phyloP scores from a whole-genome alignment of 495 filamentous ascomycete species.

The Penicillium salamii region DNA sequence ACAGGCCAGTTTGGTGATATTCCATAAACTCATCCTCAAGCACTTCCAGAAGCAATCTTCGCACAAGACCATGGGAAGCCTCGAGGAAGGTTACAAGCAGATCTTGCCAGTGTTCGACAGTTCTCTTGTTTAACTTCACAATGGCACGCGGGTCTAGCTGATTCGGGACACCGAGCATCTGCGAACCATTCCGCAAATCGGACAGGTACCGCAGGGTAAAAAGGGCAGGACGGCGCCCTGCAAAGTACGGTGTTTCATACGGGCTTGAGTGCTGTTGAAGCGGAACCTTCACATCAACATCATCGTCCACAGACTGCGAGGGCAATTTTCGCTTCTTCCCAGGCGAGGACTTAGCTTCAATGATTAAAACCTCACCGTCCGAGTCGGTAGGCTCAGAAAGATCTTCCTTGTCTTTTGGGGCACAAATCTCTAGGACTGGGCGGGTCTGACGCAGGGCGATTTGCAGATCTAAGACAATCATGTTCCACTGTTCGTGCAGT shows the following conservation, averaged over 20 bases:
- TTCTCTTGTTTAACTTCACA: conserved; percentile 36
- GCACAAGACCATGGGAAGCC: conserved; percentile 26
- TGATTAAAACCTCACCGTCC: conserved; percentile 25
- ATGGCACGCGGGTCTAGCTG: conserved; percentile 42
- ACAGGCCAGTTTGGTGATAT: conserved; percentile 37
- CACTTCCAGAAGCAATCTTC: conserved; percentile 26
- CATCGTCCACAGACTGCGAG: too few species aligned
- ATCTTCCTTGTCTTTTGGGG: conserved; percentile 1
- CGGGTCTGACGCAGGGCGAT: conserved; percentile 29
- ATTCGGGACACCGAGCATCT: conserved; percentile 35
- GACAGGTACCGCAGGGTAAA: conserved; percentile 35
- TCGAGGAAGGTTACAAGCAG: conserved; percentile 31
- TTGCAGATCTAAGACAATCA: conserved; percentile 37
- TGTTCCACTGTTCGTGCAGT: conserved; percentile 37
- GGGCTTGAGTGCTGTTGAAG: too few species aligned
- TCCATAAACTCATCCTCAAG: conserved; percentile 32
- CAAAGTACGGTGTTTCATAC: neutral
- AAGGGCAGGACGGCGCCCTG: neutral
- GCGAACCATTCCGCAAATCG: conserved; percentile 35
- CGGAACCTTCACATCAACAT: too few species aligned
- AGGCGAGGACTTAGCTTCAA: neutral
- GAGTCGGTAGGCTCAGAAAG: conserved; percentile 15
- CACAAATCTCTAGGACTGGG: conserved; percentile 22
- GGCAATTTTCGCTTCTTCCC: conserved; percentile 21
- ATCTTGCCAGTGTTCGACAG: conserved; percentile 38